Conservation (phyloP, 495 filamentous ascomycete species). For the Aspergillus wentii region DNA sequence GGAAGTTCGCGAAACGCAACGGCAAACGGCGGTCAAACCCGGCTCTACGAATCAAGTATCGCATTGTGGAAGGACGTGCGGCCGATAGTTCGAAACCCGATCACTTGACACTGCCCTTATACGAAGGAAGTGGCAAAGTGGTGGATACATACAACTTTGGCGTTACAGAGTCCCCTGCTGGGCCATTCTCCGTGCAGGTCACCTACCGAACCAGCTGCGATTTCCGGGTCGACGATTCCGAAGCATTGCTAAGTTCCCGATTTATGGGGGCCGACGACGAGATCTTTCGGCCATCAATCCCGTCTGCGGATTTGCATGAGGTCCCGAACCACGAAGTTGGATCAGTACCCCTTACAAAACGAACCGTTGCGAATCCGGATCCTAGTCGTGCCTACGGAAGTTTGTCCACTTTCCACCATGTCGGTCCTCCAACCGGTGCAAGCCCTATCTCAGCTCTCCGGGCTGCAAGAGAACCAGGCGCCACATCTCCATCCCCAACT, state of each 20-base stretch:
- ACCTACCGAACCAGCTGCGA: conserved; percentile 82
- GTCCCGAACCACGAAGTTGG: conserved; percentile 54
- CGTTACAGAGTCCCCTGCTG: conserved; percentile 78
- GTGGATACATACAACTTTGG: conserved; percentile 75
- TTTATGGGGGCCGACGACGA: conserved; percentile 90
- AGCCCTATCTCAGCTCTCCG: conserved; percentile 86
- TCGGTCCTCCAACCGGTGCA: conserved; percentile 64
- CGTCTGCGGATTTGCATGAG: conserved; percentile 32
- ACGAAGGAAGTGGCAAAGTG: conserved; percentile 58
- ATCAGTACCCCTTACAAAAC: conserved; percentile 59
- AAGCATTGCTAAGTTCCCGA: conserved; percentile 89
- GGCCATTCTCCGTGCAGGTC: conserved; percentile 74
- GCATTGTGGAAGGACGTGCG: conserved; percentile 59
- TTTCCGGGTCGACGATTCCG: conserved; percentile 86
- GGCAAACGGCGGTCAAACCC: conserved; percentile 60
- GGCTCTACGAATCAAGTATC: conserved; percentile 69
- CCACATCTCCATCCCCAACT: conserved; percentile 36
- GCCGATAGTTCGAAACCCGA: conserved; percentile 48
- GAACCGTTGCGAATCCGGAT: conserved; percentile 49
- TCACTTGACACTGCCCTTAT: conserved; percentile 66
- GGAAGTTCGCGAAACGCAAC: conserved; percentile 74
- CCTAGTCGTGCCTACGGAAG: conserved; percentile 84
- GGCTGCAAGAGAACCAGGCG: conserved; percentile 52
- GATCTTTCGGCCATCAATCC: conserved; percentile 73
- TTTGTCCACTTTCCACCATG: conserved; percentile 86